Evolutionary conservation across 2,329 filamentous ascomycete species (phyloP).

Genomic region (Colletotrichum siamense): DNA sequence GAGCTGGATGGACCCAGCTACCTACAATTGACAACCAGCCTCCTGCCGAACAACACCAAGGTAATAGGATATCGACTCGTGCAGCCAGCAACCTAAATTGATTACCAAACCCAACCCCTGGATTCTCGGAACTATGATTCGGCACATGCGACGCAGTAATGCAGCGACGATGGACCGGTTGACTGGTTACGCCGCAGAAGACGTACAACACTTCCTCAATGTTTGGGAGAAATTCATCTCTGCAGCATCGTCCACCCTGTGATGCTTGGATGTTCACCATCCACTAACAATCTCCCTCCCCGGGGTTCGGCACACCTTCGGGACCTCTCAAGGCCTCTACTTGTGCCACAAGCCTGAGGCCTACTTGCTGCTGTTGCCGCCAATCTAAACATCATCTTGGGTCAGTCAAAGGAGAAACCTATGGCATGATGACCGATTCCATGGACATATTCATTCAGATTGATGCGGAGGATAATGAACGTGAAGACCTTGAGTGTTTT

Average conservation of each 20-base stretch:
- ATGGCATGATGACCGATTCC: constrained; percentile 54
- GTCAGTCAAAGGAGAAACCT: constrained; percentile 52
- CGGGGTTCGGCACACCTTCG: neutral
- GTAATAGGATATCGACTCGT: neutral
- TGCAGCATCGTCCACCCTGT: neutral
- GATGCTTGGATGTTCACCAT: neutral
- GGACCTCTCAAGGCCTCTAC: neutral
- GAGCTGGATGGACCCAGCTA: neutral
- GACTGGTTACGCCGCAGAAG: neutral
- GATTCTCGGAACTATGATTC: neutral
- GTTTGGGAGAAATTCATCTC: neutral
- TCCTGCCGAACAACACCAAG: neutral
- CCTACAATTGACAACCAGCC: neutral
- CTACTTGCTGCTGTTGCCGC: neutral
- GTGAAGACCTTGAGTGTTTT: neutral
- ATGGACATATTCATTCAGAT: constrained; percentile 64
- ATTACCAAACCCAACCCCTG: neutral
- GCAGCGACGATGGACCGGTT: neutral
- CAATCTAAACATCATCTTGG: constrained; percentile 41
- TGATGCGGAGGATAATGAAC: constrained; percentile 68
- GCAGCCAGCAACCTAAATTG: neutral
- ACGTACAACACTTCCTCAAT: neutral
- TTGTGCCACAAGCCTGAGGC: neutral
- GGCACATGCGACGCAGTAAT: neutral
- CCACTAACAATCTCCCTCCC: neutral